These are phyloP conservation scores for Pulveroboletus sp. DNA, from an alignment of 768 basidiomycete species.

Conservation along the genomic window DNA sequence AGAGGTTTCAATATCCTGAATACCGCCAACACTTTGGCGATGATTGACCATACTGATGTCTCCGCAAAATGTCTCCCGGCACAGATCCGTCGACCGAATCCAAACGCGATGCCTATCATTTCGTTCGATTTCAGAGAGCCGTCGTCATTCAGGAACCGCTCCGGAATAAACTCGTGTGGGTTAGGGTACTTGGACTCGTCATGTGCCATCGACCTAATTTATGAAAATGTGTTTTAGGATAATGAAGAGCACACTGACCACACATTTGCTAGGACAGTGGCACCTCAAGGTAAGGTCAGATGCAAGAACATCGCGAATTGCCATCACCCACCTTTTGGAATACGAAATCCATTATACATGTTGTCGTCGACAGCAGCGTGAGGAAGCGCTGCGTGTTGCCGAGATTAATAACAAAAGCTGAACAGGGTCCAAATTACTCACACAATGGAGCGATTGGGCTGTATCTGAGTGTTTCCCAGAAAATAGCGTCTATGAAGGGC, in stretches of 20 bases:
- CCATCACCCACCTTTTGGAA: constrained; percentile 33
- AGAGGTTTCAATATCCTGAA: background rate
- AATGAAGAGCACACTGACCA: constrained; percentile 16
- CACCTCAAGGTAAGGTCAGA: constrained; percentile 1
- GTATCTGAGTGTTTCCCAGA: constrained; percentile 26
- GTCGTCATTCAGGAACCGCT: constrained; percentile 32
- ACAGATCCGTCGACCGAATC: constrained; percentile 18
- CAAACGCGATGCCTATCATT: constrained; percentile 1
- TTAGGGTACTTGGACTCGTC: constrained; percentile 31
- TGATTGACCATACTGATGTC: constrained; percentile 1
- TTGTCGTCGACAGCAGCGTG: constrained; percentile 8
- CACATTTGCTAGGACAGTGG: constrained; percentile 23
- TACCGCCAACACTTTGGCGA: constrained; percentile 1
- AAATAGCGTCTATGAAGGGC: constrained; percentile 36
- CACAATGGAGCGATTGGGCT: constrained; percentile 1
- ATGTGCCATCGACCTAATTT: constrained; percentile 6
- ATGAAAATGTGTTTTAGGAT: background rate
- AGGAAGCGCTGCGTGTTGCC: constrained; percentile 10
- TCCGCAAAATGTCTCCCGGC: constrained; percentile 10
- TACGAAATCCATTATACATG: constrained; percentile 28
- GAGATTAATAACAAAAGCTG: background rate
- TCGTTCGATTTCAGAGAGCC: constrained; percentile 1
- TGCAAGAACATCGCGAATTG: too few relatives aligned
- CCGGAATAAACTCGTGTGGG: constrained; percentile 34
- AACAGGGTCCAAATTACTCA: background rate